Evolutionary conservation across 345 rosid species (phyloP), one percentile per base, ranked within the genome.

Genomic region (Eucalyptus urophylla): DNA sequence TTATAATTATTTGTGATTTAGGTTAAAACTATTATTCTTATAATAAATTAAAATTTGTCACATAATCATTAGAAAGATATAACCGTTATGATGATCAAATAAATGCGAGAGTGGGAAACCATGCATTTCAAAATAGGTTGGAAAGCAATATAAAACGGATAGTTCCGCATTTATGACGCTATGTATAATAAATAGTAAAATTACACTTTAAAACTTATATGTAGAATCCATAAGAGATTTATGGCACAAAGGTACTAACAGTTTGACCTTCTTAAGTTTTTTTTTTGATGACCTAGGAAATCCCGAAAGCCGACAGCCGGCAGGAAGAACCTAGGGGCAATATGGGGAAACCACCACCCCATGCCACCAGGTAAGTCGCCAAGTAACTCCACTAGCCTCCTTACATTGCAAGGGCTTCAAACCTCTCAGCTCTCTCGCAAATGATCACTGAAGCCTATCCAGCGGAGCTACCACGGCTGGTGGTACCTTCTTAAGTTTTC

Each of bases 81-180:
- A 21, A 37, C 24, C 83, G 27, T 76, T 37, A 40, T 37, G 12
- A 19, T 5, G 45, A 14, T 21, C 83, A 44, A 76, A 37, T 21
- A 76, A 76, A 37, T 21, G 27, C 4, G 9, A 69, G 44, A 3
- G 8, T 10, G 27, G 11, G 45, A 37, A 17, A 72, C 12, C 45
- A 3, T 10, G 14, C 40, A 31, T 11, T 31, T 67, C 40, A 8
- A 67, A 15, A n/a, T 8, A 7, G 19, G 40, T 67, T 31, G 43
- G 11, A 67, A 67, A 67, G 80, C 22, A 67, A 31, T 67, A 16
- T 5, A 31, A 69, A 31, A n/a, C 21, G 21, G 40, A n/a, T 67
- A 4, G 17, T 67, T n/a, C 21, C 0, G 2, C 22, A 31, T 65
- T n/a, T n/a, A 14, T 65, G 76, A 65, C 0, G 1, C 2, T 1